phyloP scores from a whole-genome alignment of 176 grass and related monocot genomes.

The Oryza rufipogon region DNA sequence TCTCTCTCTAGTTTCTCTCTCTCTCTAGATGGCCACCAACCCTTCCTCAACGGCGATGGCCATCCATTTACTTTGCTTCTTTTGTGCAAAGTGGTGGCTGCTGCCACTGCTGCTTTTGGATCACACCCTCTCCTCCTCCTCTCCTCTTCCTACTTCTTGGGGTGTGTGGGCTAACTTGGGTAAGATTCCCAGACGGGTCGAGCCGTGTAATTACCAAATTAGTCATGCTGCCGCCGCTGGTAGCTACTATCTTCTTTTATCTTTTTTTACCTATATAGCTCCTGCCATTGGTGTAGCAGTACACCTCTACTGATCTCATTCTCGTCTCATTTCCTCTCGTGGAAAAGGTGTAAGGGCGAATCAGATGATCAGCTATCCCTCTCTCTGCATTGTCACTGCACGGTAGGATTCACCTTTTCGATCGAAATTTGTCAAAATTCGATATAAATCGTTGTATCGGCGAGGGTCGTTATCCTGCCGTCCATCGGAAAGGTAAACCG shows the following conservation, averaged over 20 bases:
- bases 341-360: not conserved
- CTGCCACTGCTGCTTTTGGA: not conserved
- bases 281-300: not conserved
- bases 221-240: not conserved
- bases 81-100: conserved; percentile 32
- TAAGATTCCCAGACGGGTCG: conserved; percentile 16
- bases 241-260: too few relatives aligned
- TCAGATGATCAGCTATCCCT: not conserved
- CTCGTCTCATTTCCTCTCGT: not conserved
- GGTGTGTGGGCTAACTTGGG: not conserved
- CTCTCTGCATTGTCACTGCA: too few relatives aligned
- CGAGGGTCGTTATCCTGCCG: too few relatives aligned
- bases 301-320: not conserved
- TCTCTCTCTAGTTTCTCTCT: not conserved
- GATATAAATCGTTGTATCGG: too few relatives aligned
- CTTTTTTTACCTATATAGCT: too few relatives aligned
- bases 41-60: not conserved
- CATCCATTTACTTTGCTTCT: not conserved
- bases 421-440: too few relatives aligned
- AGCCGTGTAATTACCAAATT: conserved; percentile 19
- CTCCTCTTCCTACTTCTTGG: too few relatives aligned
- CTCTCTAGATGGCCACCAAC: not conserved
- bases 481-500: too few relatives aligned
- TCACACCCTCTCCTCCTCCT: not conserved
- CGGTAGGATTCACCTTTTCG: too few relatives aligned